These are phyloP conservation scores for Lipomyces lipofer DNA, from an alignment of 805 yeast species.

Conservation along the genomic window DNA sequence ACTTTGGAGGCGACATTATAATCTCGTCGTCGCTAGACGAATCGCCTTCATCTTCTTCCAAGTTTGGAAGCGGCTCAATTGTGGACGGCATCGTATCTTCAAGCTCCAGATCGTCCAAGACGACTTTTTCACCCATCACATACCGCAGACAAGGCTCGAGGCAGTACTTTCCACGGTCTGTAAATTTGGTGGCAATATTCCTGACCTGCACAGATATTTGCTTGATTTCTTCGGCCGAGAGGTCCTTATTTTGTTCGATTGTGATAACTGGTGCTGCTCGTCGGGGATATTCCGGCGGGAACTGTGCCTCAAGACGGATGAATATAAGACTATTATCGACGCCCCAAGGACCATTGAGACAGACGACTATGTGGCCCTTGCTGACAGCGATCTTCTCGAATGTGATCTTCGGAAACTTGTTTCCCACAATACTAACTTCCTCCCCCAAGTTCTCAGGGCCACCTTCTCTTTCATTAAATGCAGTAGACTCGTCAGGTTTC, in stretches of 20 bases:
- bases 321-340: conserved; percentile 53
- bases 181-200: conserved; percentile 57
- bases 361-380: conserved; percentile 73
- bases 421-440: conserved; percentile 85
- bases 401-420: conserved; percentile 79
- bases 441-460: conserved; percentile 74
- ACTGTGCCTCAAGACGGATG: conserved; percentile 64
- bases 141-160: conserved; percentile 76
- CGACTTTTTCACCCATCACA: conserved; percentile 66
- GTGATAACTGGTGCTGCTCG: conserved; percentile 54
- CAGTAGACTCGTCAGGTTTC: conserved; percentile 30
- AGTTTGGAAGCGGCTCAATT: background rate
- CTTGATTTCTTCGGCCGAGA: conserved; percentile 50
- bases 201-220: conserved; percentile 55
- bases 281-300: conserved; percentile 74
- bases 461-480: conserved; percentile 25
- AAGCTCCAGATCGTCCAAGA: conserved; percentile 6
- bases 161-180: conserved; percentile 63
- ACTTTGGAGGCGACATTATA: conserved; percentile 15
- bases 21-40: conserved; percentile 25
- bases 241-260: conserved; percentile 78
- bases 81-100: background rate
- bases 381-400: conserved; percentile 88
- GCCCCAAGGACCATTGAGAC: conserved; percentile 81
- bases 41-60: conserved; percentile 10